Base-by-base conservation (phyloP, 805 yeast genomes). In the Kodamaea kaohsiungensis region DNA sequence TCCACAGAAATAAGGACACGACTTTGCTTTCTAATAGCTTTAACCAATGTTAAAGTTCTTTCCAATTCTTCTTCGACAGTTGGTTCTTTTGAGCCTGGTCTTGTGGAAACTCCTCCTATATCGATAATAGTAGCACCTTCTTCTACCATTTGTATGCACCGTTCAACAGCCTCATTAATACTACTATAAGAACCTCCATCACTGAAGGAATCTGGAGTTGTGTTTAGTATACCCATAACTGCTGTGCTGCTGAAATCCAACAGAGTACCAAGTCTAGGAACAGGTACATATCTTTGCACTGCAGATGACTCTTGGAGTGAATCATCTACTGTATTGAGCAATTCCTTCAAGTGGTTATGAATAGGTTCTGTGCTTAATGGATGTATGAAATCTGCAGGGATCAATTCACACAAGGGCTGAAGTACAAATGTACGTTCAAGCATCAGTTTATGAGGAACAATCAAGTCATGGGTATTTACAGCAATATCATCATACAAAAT, bases 151-250 rank as follows among this genome's bases (percentile, higher is more conserved):
- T 69, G 58, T 42, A 70, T 65, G 0, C 87, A 88, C 19, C 73
- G 71, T 0, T 61, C 63, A 25, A 86, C 64, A 1, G 85, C 76
- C 9, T 70, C 68, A 0, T 71, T 78, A 0, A 77, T 38, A 6
- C 74, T 64, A 48, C 43, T 60, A 40, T 61, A 57, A 15, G 65
- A 64, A 0, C 95, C 91, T 1, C 97, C 98, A 69, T 95, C 99
- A 45, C 96, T 89, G 66, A 95, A 95, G 1, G 97, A 91, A 69
- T 95, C 98, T 0, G 98, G 97, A 0, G 99, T 95, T 17, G 88
- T 80, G 63, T 95, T 95, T 58, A 95, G 70, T 48, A 95, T 86
- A 1, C 91, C 95, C 99, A 95, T 95, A 45, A 91, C 66, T 50
- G 78, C 70, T 0, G 98, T 90, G n/a, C 71, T 74, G 62, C 85